These are phyloP conservation scores for Carpinus viminea DNA, from an alignment of 306 rosid species.

Conservation along the genomic window DNA sequence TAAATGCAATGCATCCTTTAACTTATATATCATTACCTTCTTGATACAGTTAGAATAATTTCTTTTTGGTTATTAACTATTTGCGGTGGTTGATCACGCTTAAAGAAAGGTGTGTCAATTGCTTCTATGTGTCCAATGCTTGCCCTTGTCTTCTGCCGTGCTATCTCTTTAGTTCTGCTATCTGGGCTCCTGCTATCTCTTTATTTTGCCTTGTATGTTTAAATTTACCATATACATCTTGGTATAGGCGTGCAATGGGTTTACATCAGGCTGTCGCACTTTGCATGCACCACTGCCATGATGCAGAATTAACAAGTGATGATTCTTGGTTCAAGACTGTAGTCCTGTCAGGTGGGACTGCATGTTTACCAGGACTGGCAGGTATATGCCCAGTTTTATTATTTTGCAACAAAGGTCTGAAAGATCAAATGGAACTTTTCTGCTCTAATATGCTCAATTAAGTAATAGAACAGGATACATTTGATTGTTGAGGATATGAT, in stretches of 20 bases:
- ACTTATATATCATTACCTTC: neutral
- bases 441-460: neutral
- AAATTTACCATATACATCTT: constrained; percentile 28
- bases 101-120: neutral
- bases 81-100: neutral
- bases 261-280: constrained; percentile 89
- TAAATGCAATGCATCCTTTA: too few relatives aligned
- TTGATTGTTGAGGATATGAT: constrained; percentile 1
- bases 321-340: constrained; percentile 79
- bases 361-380: constrained; percentile 90
- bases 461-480: neutral
- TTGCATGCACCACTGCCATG: constrained; percentile 79
- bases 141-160: neutral
- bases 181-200: constrained; percentile 12
- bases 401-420: neutral
- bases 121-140: neutral
- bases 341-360: constrained; percentile 76
- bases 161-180: neutral
- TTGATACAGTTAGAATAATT: neutral
- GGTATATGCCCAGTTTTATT: constrained; percentile 35
- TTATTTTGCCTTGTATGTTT: constrained; percentile 8
- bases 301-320: constrained; percentile 61
- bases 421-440: constrained; percentile 21
- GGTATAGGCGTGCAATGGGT: constrained; percentile 71
- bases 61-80: neutral